phyloP scores from a whole-genome alignment of 345 rosid species.

The Microcos paniculata region DNA sequence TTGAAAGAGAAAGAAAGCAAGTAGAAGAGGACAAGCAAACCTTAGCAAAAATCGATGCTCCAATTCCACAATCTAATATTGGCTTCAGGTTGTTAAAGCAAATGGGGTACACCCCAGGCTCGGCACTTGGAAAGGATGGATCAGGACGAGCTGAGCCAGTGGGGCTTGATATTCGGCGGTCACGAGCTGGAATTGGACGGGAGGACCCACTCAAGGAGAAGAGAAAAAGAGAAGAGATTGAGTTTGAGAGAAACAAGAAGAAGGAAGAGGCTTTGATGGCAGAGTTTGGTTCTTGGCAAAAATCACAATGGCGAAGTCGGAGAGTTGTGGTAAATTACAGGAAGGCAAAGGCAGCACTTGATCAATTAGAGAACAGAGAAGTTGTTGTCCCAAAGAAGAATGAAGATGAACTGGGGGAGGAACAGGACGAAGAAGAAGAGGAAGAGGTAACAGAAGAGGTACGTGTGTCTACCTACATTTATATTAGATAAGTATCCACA shows the following conservation, averaged over 20 bases:
- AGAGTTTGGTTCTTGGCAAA: conserved; percentile 81
- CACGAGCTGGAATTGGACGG: conserved; percentile 83
- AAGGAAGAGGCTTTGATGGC: conserved; percentile 65
- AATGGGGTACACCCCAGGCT: conserved; percentile 97
- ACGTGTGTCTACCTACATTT: neutral
- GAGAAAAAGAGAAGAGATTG: conserved; percentile 67
- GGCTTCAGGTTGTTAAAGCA: conserved; percentile 88
- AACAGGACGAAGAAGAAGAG: conserved; percentile 57
- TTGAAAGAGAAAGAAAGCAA: conserved; percentile 75
- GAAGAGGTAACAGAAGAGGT: conserved; percentile 81
- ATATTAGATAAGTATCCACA: neutral
- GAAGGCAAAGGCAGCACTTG: conserved; percentile 86
- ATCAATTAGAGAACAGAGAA: conserved; percentile 83
- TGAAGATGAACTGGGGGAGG: conserved; percentile 52
- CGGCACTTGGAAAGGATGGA: conserved; percentile 78
- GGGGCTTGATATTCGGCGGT: conserved; percentile 74
- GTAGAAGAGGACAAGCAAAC: conserved; percentile 77
- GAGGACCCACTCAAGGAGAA: conserved; percentile 86
- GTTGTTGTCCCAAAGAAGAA: conserved; percentile 57
- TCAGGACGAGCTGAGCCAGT: conserved; percentile 73
- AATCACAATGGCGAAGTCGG: conserved; percentile 72
- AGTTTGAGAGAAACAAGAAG: conserved; percentile 47
- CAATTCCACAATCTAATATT: conserved; percentile 78
- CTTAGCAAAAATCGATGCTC: conserved; percentile 64
- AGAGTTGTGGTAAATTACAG: conserved; percentile 63